phyloP scores from a whole-genome alignment of 2,329 filamentous ascomycete species.

The Botrytis medusae region DNA sequence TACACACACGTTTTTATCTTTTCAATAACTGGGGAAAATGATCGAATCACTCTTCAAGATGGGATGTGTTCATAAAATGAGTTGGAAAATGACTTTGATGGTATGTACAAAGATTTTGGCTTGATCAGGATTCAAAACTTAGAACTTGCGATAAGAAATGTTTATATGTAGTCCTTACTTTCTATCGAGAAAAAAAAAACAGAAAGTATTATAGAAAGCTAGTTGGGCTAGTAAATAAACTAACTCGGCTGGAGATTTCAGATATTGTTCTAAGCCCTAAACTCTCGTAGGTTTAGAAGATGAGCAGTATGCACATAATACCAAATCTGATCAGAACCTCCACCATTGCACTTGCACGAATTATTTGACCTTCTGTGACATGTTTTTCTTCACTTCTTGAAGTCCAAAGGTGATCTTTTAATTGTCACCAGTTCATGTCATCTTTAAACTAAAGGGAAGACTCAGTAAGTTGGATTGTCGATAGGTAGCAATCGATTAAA shows the following conservation, averaged over 20 bases:
- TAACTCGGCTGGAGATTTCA: neutral
- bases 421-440: neutral
- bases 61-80: neutral
- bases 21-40: neutral
- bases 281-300: neutral
- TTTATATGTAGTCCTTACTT: rapidly evolving
- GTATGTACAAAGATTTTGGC: neutral
- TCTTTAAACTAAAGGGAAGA: neutral
- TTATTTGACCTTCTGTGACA: neutral
- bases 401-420: neutral
- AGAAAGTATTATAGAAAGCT: neutral
- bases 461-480: neutral
- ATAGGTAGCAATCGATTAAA: neutral
- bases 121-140: neutral
- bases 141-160: neutral
- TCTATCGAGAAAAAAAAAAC: neutral
- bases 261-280: neutral
- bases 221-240: neutral
- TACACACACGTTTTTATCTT: no score
- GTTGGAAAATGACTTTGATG: neutral
- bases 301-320: neutral
- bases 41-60: neutral
- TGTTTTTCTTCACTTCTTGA: neutral
- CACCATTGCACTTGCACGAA: neutral
- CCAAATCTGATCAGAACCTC: no score